Evolutionary conservation across 108 stramenopile genomes (phyloP), one percentile per base, ranked within the genome.

Genomic region (Cyclotella kingstonii): DNA sequence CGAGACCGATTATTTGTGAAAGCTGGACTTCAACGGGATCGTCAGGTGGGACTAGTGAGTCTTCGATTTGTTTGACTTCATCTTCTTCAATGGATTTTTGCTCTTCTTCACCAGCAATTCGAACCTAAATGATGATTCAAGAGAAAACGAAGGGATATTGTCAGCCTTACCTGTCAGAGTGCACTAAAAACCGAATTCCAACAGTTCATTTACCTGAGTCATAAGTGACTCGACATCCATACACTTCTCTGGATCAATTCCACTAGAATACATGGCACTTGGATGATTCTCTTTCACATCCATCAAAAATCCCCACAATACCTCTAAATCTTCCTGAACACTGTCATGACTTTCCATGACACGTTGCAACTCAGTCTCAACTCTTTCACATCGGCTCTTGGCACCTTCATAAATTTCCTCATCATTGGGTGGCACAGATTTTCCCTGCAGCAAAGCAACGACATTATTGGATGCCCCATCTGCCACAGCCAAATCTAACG

Each of bases 381-480:
- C 73, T 11, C 85, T 67, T 49, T 93, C 91, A 56, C 75, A 89
- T 46, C 79, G 47, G 38, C 63, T 55, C 64, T 93, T 84, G 66
- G 87, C 86, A 31, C 76, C 79, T 18, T 78, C 79, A 63, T 76
- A 78, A 30, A 87, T 58, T 54, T 89, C 87, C 63, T 87, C 86
- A 50, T 93, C 91, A 33, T 78, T 84, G 25, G 87, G 87, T 22
- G 91, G 91, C 3, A 88, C 75, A 4, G 58, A 60, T 71, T 89
- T 87, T 28, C 91, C 91, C 71, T 89, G 87, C 56, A 91, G 60
- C 45, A 91, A 58, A 6, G 86, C 86, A 18, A 91, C 85, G 14
- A 91, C 87, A 61, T 91, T 91, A 29, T 82, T 78, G 12, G 69
- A 69, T 14, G 90, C 87, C 18, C 87, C 90, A 65, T 91, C 90